These are phyloP conservation scores for Coemansia sp. DNA, from an alignment of 192 early-diverging fungal genomes.

Conservation along the genomic window DNA sequence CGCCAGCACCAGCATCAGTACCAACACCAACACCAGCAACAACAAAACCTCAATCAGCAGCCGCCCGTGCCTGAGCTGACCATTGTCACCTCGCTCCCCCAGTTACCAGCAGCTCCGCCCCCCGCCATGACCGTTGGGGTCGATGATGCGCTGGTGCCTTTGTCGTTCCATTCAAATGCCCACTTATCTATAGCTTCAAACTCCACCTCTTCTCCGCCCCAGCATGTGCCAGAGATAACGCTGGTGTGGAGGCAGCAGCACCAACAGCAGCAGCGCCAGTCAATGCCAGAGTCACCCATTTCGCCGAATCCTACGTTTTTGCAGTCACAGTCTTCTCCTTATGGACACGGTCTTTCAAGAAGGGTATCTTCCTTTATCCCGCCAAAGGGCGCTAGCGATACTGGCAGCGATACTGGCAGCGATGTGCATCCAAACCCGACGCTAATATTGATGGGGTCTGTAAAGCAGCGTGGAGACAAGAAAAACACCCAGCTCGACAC, in stretches of 20 bases:
- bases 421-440: too few species aligned
- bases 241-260: conserved; percentile 5
- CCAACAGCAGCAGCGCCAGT: conserved; percentile 8
- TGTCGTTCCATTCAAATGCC: too few species aligned
- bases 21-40: too few species aligned
- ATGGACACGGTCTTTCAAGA: background rate
- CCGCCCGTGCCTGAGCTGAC: too few species aligned
- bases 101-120: background rate
- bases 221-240: background rate
- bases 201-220: background rate
- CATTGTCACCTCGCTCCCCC: background rate
- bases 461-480: conserved; percentile 26
- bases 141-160: too few species aligned
- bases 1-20: background rate
- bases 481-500: conserved; percentile 1
- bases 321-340: background rate
- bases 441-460: conserved; percentile 32
- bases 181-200: too few species aligned
- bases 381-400: background rate
- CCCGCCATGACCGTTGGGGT: too few species aligned
- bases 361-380: background rate
- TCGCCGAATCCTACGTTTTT: conserved; percentile 9
- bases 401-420: background rate
- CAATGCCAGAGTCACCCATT: conserved; percentile 10
- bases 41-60: too few species aligned